Base-by-base conservation (phyloP, 139 green algal genomes). In the Chlamydomonas sphaeroides region DNA sequence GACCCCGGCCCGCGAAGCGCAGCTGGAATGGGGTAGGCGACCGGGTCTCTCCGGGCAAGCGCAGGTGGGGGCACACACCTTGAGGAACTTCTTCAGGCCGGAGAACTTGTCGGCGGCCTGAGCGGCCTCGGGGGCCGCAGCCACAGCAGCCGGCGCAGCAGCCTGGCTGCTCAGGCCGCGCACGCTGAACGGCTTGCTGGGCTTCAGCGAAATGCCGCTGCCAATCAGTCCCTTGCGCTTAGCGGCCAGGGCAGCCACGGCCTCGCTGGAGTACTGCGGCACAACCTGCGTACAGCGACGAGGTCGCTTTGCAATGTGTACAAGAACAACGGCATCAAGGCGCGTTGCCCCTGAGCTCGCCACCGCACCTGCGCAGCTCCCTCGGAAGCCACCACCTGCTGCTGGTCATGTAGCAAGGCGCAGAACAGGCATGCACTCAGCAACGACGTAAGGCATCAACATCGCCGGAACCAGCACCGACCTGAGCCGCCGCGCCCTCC, bases 181-280 rank as follows among this genome's bases (percentile, higher is more conserved):
- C 28, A 80, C 70, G 66, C 32, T 57, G 65, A 71, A 78, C 48
- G 49, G 84, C 65, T 71, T 68, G 41, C 3, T 53, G 18, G 73
- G 39, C 35, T 51, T 51, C 28, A 89, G 48, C 26, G 48, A 66
- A 18, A 77, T 72, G 39, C 68, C 63, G 84, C 79, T 83, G 35
- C 39, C 57, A 79, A 89, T 78, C 78, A 86, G 66, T 20, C 53
- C 71, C 79, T 84, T 83, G 17, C 77, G 77, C 85, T 89, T 89
- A 56, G 69, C 79, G 36, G 85, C 85, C 79, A 89, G 51, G 2
- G 85, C 85, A 41, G 79, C 79, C n/a, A 72, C 85, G 1, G 76
- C 56, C 48, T 78, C 78, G 18, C 63, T 63, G 35, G 69, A 84
- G 65, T 70, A 86, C 63, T 88, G 84, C 18, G 80, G 57, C 25